Evolutionary conservation across 768 basidiomycete species (phyloP), one percentile per base, ranked within the genome.

Genomic region (Cantharellus anzutake): DNA sequence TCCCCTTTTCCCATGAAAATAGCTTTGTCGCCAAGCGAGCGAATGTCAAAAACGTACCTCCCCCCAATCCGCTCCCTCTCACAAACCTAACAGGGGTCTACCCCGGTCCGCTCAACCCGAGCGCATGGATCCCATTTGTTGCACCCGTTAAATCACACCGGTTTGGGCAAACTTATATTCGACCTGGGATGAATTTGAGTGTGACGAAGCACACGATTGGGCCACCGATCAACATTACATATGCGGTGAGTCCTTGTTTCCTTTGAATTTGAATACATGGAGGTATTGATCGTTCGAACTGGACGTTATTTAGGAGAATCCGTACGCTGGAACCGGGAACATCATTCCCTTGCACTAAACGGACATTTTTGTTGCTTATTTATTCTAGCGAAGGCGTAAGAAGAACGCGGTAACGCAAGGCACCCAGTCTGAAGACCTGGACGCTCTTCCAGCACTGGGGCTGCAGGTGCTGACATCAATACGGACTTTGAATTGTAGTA

Each of bases 31-130:
- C 52, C 52, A 37, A 55, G 11, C 5, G 34, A 40, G 57, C 52
- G 51, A 61, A 59, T 37, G 56, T 65, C 63, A 60, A 60, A 57
- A 61, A 62, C 56, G 55, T 34, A 48, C 60, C 4, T 52, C 60
- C 57, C 51, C 59, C 42, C 5, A 57, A 4, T 51, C 50, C 20
- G 57, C 56, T 3, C 20, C 66, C 66, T 16, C 55, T 63, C 44
- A 63, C 64, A 39, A 67, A 67, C 59, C 35, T 64, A 37, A 66
- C 65, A 16, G 64, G 63, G 11, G 60, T 59, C 59, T 62, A 61
- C 62, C 62, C 65, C 7, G 67, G 67, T 7, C 48, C 51, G 4
- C 39, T 51, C 51, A 63, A 61, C 62, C 7, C 57, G 1, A 35
- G 34, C n/a, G 37, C n/a, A 29, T 60, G 44, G 56, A 41, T 60